Percentiles rank a stretch among this genome's conserved stretches.
phyloP scores from a whole-genome alignment of 2,329 filamentous ascomycete genomes.

The Nannizziopsis arthrosporioides region DNA sequence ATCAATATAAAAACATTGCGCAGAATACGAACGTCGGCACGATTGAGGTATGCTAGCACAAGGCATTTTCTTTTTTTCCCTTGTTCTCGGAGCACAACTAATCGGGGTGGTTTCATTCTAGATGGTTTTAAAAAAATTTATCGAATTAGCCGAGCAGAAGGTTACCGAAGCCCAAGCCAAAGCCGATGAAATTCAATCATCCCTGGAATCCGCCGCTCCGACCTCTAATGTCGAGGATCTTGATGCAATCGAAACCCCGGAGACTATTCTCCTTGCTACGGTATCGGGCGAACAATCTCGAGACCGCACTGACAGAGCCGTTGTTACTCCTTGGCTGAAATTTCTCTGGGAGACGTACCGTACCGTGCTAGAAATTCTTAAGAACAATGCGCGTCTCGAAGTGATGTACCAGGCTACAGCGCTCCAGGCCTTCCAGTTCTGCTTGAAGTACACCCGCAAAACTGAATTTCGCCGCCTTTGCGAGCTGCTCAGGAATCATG shows the following conservation, averaged over 20 bases:
- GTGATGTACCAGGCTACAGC: slow-evolving; percentile 97
- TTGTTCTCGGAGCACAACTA: background rate
- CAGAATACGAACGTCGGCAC: slow-evolving; percentile 98
- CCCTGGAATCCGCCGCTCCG: slow-evolving; percentile 61
- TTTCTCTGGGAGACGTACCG: slow-evolving; percentile 99
- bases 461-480: slow-evolving; percentile 98
- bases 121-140: slow-evolving; percentile 94
- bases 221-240: slow-evolving; percentile 80
- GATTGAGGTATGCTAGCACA: slow-evolving; percentile 58
- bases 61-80: background rate
- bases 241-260: slow-evolving; percentile 91
- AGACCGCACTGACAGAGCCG: slow-evolving; percentile 92
- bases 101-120: slow-evolving; percentile 24
- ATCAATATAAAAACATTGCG: slow-evolving; percentile 99
- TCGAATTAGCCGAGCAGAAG: slow-evolving; percentile 91
- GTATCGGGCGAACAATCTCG: slow-evolving; percentile 96
- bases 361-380: slow-evolving; percentile 93
- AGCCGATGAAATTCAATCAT: slow-evolving; percentile 87
- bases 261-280: slow-evolving; percentile 93
- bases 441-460: slow-evolving; percentile 94
- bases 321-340: slow-evolving; percentile 98
- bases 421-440: slow-evolving; percentile 97
- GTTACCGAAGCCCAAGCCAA: slow-evolving; percentile 92
- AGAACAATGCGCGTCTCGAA: slow-evolving; percentile 96
- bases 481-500: slow-evolving; percentile 94